Conservation (phyloP, 2,329 filamentous ascomycete species). For the Xylariaceae sp. region DNA sequence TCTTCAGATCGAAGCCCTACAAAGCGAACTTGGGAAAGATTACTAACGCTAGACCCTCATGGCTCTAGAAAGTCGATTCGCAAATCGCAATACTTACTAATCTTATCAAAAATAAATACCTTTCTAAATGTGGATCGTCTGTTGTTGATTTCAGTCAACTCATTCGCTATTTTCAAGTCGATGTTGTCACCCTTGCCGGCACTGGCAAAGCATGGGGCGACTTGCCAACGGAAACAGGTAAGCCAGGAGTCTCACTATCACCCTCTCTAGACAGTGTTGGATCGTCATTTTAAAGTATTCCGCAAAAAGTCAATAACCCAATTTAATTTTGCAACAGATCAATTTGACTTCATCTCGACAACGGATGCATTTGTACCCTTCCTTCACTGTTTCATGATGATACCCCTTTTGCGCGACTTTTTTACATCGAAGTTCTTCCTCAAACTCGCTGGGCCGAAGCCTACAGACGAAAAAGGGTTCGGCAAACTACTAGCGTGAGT, state of each 20-base stretch:
- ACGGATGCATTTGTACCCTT: slow-evolving; percentile 20
- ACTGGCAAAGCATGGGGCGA: slow-evolving; percentile 25
- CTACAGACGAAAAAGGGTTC: slow-evolving; percentile 23
- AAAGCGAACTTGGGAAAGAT: too few species aligned
- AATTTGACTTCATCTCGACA: slow-evolving; percentile 22
- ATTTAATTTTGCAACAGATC: too few species aligned
- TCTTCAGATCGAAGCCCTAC: too few species aligned
- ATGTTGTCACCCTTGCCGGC: slow-evolving; percentile 23
- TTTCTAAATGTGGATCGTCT: slow-evolving; percentile 4
- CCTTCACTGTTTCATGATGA: slow-evolving; percentile 21
- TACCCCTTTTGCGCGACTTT: slow-evolving; percentile 20
- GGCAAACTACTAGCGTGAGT: slow-evolving; percentile 22
- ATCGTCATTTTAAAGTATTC: too few species aligned
- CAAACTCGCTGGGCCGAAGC: slow-evolving; percentile 19
- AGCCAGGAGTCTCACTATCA: neutral
- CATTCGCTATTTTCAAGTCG: slow-evolving; percentile 24
- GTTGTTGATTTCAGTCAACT: slow-evolving; percentile 23
- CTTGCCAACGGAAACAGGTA: slow-evolving; percentile 21
- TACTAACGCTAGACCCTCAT: too few species aligned
- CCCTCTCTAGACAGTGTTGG: too few species aligned
- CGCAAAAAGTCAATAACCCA: too few species aligned
- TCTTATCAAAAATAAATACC: slow-evolving; percentile 19
- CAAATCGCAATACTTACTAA: slow-evolving; percentile 21
- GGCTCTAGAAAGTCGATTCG: slow-evolving; percentile 17
- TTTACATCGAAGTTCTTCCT: slow-evolving; percentile 23